Conservation (phyloP, 306 rosid genomes). For the Oxytropis ochrocephala region DNA sequence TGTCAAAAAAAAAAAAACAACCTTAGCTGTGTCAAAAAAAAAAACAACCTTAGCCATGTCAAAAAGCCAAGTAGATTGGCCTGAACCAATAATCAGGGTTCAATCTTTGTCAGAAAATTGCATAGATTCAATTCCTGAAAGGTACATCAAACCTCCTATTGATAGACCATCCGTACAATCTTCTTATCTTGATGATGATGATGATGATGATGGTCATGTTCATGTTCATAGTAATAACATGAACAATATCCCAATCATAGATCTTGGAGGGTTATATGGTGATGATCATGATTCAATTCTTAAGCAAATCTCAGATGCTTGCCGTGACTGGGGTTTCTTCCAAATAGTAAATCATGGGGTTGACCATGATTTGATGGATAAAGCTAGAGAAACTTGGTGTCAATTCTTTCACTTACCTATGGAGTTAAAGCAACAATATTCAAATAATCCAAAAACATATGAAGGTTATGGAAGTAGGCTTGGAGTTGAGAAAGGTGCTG, state of each 20-base stretch:
- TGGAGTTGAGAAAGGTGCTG: constrained; percentile 72
- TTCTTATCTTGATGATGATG: background rate
- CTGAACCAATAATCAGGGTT: constrained; percentile 82
- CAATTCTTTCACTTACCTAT: constrained; percentile 62
- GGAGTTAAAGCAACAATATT: constrained; percentile 58
- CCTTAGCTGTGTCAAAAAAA: constrained; percentile 23
- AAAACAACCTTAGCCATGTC: constrained; percentile 14
- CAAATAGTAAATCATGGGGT: constrained; percentile 74
- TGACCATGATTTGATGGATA: constrained; percentile 47
- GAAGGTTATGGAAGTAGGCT: constrained; percentile 90
- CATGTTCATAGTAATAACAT: too few species aligned
- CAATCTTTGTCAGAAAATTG: constrained; percentile 65
- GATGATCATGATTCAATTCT: background rate
- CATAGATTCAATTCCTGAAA: constrained; percentile 41
- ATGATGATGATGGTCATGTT: too few species aligned
- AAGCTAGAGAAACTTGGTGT: constrained; percentile 48
- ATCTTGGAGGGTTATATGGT: constrained; percentile 33
- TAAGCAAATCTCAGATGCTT: constrained; percentile 46
- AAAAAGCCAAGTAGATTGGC: constrained; percentile 66
- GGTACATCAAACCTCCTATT: constrained; percentile 56
- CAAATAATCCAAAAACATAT: constrained; percentile 68
- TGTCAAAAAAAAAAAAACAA: constrained; percentile 27
- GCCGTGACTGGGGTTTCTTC: constrained; percentile 75
- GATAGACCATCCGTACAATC: constrained; percentile 34
- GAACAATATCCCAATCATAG: constrained; percentile 67